Evolutionary conservation across 768 basidiomycete species (phyloP), one percentile per base, ranked within the genome.

Genomic region (Mycena galericulata): DNA sequence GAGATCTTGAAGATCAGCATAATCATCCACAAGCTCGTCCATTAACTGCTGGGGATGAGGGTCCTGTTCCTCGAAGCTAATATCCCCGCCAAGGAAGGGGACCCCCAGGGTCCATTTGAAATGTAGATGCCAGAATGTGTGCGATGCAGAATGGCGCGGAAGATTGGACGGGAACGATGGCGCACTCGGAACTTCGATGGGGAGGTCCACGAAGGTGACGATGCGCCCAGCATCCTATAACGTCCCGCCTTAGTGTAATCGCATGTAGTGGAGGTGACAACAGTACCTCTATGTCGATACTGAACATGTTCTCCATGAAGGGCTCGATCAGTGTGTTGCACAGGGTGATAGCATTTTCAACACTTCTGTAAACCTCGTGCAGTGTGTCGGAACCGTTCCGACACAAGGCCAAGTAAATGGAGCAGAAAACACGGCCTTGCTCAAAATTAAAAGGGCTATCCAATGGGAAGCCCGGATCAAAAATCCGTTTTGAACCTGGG

Each of bases 71-170:
- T 58, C 57, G 18, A 32, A 45, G 11, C 5, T 32, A 17, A 32
- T 32, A 41, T 63, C 62, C n/a, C 62, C 62, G 20, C 40, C 62
- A 41, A 26, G 62, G 38, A 63, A 53, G 27, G 27, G 45, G 17
- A 53, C 51, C 24, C 30, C 18, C 1, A 63, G 56, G 10, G 64
- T 36, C 27, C 30, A 38, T 47, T 46, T 66, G n/a, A 66, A 66
- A 43, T 49, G 40, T 17, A 49, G 36, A 24, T 26, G 24, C 63
- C 63, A 65, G 54, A 65, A 65, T 20, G 14, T n/a, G 20, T 30
- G 3, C 17, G 63, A 41, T 17, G 53, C 55, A 22, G 64, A 43
- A 45, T 32, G 46, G 26, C 22, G 30, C 18, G 56, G 55, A 36
- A 66, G 45, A 58, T 59, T 7, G 43, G 30, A 32, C 10, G 54